Conservation (phyloP, 176 grass and related monocot genomes). For the Phoenix roebelenii region DNA sequence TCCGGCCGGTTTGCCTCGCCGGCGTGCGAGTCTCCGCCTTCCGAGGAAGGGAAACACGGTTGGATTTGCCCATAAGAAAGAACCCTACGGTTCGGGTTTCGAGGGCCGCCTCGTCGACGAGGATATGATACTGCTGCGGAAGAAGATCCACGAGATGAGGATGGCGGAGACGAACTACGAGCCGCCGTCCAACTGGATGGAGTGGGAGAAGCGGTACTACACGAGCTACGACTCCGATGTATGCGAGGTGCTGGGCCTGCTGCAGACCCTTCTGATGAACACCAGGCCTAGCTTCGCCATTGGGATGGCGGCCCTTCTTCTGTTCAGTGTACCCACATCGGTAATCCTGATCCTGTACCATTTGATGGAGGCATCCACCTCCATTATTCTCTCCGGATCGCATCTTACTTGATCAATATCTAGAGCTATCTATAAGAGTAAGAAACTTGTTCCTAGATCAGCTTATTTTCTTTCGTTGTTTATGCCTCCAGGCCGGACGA, state of each 20-base stretch:
- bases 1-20: no score
- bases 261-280: conserved; percentile 42
- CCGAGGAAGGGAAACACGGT: not conserved
- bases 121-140: conserved; percentile 54
- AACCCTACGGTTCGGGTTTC: no score
- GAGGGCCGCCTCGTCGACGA: conserved; percentile 26
- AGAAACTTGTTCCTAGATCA: no score
- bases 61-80: no score
- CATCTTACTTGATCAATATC: not conserved
- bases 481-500: no score
- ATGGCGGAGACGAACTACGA: conserved; percentile 33
- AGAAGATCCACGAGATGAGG: conserved; percentile 41
- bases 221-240: conserved; percentile 41
- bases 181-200: conserved; percentile 36
- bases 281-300: conserved; percentile 37
- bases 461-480: no score
- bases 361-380: conserved; percentile 9
- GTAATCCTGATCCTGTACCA: conserved; percentile 19
- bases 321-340: conserved; percentile 41
- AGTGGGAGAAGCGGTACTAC: conserved; percentile 54
- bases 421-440: not conserved
- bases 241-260: conserved; percentile 22
- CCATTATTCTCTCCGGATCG: conserved; percentile 3
- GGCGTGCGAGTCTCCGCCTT: no score
- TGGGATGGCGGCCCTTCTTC: conserved; percentile 31